A percentile compares a stretch with the other conserved stretches of the same genome.
Evolutionary conservation across 2,329 filamentous ascomycete genomes (phyloP).

Genomic region (Cercospora sp.): DNA sequence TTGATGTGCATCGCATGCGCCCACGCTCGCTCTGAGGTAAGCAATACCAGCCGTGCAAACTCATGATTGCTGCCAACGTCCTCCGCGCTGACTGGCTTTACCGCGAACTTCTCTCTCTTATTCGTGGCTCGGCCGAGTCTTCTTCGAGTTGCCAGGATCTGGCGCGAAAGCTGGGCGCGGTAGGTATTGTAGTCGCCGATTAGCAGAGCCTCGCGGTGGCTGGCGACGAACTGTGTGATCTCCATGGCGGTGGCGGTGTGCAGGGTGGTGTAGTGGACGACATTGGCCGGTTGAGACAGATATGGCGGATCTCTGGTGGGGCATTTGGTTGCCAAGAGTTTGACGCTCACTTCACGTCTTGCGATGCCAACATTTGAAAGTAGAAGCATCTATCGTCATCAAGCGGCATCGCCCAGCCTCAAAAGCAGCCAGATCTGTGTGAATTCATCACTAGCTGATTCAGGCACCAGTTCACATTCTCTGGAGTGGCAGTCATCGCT

Average conservation of each 20-base stretch:
- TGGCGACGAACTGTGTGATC: slow-evolving; percentile 80
- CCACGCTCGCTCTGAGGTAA: slow-evolving; percentile 88
- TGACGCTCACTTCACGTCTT: not conserved
- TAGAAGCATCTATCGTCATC: not conserved
- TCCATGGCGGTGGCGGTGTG: slow-evolving; percentile 63
- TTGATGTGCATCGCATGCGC: slow-evolving; percentile 96
- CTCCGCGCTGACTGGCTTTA: slow-evolving; percentile 70
- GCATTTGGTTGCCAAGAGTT: not conserved
- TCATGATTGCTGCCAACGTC: slow-evolving; percentile 73
- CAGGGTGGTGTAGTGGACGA: not conserved
- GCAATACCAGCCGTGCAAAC: slow-evolving; percentile 77
- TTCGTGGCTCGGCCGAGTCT: slow-evolving; percentile 80
- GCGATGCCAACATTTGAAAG: not conserved
- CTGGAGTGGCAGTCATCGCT: not conserved
- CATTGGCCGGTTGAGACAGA: not conserved
- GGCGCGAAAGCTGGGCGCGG: slow-evolving; percentile 73
- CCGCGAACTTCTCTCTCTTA: slow-evolving; percentile 81
- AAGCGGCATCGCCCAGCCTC: not conserved
- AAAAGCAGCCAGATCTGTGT: too few species aligned
- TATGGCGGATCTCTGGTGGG: slow-evolving; percentile 3
- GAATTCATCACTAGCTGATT: not conserved
- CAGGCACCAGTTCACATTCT: not conserved
- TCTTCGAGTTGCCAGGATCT: slow-evolving; percentile 78
- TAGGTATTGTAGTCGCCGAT: slow-evolving; percentile 89
- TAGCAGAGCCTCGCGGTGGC: slow-evolving; percentile 78